These are phyloP conservation scores for Barbatosphaeria neglecta DNA, from an alignment of 495 filamentous ascomycete genomes.

Conservation along the genomic window DNA sequence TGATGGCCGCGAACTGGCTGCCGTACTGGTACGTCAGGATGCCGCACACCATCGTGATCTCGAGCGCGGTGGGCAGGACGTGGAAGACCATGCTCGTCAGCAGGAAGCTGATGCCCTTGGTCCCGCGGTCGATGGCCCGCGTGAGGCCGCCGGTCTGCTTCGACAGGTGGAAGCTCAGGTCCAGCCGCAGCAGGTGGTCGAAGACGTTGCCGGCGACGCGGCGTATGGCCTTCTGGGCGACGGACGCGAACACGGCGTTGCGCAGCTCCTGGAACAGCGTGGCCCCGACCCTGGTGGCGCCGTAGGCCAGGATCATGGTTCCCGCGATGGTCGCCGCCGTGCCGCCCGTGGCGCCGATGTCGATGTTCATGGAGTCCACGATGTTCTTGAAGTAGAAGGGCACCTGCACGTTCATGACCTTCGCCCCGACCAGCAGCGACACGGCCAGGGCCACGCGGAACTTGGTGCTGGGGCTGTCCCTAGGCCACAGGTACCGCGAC, in stretches of 20 bases:
- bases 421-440: conserved; percentile 74
- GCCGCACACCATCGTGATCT: conserved; percentile 91
- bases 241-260: conserved; percentile 93
- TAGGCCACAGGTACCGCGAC: conserved; percentile 94
- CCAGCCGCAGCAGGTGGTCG: conserved; percentile 74
- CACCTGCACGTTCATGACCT: conserved; percentile 92
- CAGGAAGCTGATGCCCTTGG: conserved; percentile 94
- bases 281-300: conserved; percentile 73
- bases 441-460: conserved; percentile 73
- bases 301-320: conserved; percentile 85
- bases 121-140: conserved; percentile 89
- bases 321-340: conserved; percentile 84
- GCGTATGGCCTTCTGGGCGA: conserved; percentile 92
- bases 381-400: conserved; percentile 99
- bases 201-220: conserved; percentile 86
- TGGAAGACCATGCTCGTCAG: conserved; percentile 98
- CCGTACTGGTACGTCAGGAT: conserved; percentile 93
- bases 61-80: conserved; percentile 83
- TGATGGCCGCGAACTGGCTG: conserved; percentile 81
- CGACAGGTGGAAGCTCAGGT: conserved; percentile 85
- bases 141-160: conserved; percentile 92
- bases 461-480: conserved; percentile 72
- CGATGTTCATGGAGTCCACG: conserved; percentile 93
- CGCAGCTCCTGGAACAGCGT: conserved; percentile 81
- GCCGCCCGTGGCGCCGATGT: conserved; percentile 69